Conservation (phyloP, 2,329 filamentous ascomycete species). For the Claviceps quebecensis region DNA sequence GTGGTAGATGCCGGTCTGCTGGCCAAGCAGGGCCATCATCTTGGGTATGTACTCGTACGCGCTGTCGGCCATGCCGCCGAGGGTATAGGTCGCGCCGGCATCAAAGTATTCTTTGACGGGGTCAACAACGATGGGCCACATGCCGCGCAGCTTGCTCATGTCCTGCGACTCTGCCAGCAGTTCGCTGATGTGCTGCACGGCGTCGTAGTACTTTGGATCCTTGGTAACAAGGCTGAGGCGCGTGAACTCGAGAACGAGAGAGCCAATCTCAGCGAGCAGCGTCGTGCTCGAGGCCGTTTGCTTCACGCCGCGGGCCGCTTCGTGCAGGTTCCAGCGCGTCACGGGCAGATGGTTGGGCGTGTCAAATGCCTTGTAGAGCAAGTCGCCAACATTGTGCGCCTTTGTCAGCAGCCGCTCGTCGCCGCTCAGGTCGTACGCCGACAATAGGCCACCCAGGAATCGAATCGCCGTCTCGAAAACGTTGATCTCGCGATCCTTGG, state of each 20-base stretch:
- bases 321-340: slow-evolving; percentile 17
- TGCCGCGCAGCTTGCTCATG: slow-evolving; percentile 52
- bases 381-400: slow-evolving; percentile 35
- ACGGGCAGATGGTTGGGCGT: slow-evolving; percentile 34
- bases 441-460: slow-evolving; percentile 36
- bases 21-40: slow-evolving; percentile 51
- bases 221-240: slow-evolving; percentile 55
- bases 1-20: slow-evolving; percentile 42
- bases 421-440: slow-evolving; percentile 34
- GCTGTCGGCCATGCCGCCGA: slow-evolving; percentile 40
- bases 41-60: slow-evolving; percentile 48
- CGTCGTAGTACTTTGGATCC: slow-evolving; percentile 59
- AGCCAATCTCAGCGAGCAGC: slow-evolving; percentile 50
- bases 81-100: slow-evolving; percentile 26
- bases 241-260: slow-evolving; percentile 58
- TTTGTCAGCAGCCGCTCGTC: slow-evolving; percentile 30
- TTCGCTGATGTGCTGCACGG: slow-evolving; percentile 54
- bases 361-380: slow-evolving; percentile 38
- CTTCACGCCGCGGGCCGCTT: slow-evolving; percentile 12
- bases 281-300: slow-evolving; percentile 9
- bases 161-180: slow-evolving; percentile 52
- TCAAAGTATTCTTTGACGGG: slow-evolving; percentile 51
- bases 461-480: slow-evolving; percentile 42
- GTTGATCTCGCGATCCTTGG: slow-evolving; percentile 27
- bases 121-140: slow-evolving; percentile 59